Conservation (phyloP, 495 filamentous ascomycete genomes). For the Entonaema liquescens region DNA sequence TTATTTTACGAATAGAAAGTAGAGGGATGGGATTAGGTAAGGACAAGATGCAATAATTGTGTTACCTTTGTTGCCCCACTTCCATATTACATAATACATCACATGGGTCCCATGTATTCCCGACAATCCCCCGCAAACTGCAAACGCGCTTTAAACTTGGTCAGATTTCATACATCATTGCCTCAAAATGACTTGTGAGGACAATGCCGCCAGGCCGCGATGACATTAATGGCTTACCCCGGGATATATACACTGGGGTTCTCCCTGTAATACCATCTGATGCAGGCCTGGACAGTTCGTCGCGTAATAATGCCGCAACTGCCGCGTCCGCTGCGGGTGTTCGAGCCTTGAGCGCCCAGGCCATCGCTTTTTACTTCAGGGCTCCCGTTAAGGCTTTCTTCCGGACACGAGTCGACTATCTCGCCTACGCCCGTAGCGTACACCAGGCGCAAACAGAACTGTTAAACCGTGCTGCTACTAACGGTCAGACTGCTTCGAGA, state of each 20-base stretch:
- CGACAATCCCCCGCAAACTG: conserved; percentile 4
- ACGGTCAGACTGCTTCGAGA: conserved; percentile 36
- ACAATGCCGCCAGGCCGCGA: conserved; percentile 47
- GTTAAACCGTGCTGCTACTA: conserved; percentile 33
- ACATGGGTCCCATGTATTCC: neutral
- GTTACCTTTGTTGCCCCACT: neutral
- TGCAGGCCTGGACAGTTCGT: conserved; percentile 50
- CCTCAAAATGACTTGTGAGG: conserved; percentile 43
- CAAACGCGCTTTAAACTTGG: conserved; percentile 3
- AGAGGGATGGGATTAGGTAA: too few relatives aligned
- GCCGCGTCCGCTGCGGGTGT: conserved; percentile 77
- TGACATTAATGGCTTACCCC: conserved; percentile 35
- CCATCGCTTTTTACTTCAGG: conserved; percentile 87
- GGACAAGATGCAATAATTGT: too few relatives aligned
- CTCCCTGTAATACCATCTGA: conserved; percentile 53
- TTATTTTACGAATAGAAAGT: too few relatives aligned
- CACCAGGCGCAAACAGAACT: conserved; percentile 47
- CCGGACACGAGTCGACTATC: conserved; percentile 83
- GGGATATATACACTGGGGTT: conserved; percentile 44
- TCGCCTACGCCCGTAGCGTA: conserved; percentile 58
- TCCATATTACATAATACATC: neutral
- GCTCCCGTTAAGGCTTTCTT: conserved; percentile 92
- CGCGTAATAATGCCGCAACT: conserved; percentile 76
- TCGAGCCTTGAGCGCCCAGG: conserved; percentile 79
- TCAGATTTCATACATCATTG: conserved; percentile 3